These are phyloP conservation scores for Cytidiella melzeri DNA, from an alignment of 768 basidiomycete species.

Conservation along the genomic window DNA sequence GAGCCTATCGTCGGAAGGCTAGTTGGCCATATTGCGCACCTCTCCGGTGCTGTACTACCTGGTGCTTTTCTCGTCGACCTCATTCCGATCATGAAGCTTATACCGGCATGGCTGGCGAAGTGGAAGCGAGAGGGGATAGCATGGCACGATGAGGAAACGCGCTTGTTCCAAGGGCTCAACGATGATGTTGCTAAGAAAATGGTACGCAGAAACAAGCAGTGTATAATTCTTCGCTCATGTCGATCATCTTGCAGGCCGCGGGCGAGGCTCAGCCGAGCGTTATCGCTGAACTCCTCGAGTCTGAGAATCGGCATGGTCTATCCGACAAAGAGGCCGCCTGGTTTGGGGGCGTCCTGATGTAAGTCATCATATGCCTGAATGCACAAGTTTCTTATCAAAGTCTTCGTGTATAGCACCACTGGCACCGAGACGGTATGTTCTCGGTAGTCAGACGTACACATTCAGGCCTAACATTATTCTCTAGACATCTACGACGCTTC, in stretches of 20 bases:
- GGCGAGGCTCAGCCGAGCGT: no score
- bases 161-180: not conserved
- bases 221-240: no score
- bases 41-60: not conserved
- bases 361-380: no score
- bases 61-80: not conserved
- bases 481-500: not conserved
- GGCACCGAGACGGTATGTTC: conserved; percentile 30
- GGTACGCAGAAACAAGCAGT: no score
- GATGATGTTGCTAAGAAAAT: not conserved
- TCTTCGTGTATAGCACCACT: conserved; percentile 35
- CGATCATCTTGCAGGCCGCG: no score
- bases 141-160: not conserved
- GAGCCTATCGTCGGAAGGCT: no score
- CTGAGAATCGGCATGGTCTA: no score
- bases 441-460: conserved; percentile 14
- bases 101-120: conserved; percentile 34
- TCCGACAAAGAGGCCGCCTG: not conserved
- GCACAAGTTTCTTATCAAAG: conserved; percentile 33
- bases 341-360: not conserved
- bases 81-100: conserved; percentile 39
- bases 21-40: no score
- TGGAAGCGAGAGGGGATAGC: not conserved
- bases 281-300: no score
- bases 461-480: not conserved